Evolutionary conservation across 352 stramenopile species (phyloP).

Genomic region (Phytopythium chamaehyphon): DNA sequence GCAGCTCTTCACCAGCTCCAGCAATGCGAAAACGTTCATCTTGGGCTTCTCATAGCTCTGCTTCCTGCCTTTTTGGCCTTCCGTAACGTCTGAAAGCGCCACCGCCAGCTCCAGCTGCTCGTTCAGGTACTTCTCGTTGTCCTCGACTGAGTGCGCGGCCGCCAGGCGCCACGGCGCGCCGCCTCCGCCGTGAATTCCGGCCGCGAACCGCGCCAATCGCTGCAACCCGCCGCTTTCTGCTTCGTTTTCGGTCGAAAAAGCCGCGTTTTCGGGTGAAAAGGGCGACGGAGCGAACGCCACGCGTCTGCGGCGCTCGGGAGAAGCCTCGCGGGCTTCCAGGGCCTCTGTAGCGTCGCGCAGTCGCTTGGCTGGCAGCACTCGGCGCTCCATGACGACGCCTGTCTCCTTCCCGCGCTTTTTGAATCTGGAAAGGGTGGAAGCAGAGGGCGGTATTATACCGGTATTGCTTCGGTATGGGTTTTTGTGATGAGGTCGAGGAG

Average conservation of each 20-base stretch:
- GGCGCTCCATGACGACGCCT: conserved; percentile 6
- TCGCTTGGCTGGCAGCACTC: conserved; percentile 18
- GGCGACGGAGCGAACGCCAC: background rate
- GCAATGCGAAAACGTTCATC: conserved; percentile 21
- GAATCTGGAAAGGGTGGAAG: too few relatives aligned
- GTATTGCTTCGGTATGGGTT: too few relatives aligned
- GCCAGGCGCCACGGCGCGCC: conserved; percentile 46
- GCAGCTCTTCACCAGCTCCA: conserved; percentile 13
- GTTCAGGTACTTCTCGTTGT: conserved; percentile 57
- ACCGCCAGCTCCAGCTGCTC: conserved; percentile 59
- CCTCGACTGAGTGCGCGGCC: conserved; percentile 25
- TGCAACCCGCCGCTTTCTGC: background rate
- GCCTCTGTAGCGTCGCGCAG: conserved; percentile 8
- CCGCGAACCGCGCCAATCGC: conserved; percentile 5
- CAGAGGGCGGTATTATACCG: too few relatives aligned
- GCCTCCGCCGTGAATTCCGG: background rate
- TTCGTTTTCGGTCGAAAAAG: conserved; percentile 6
- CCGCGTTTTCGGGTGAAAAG: conserved; percentile 10
- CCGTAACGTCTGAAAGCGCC: conserved; percentile 16
- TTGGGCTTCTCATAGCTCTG: conserved; percentile 24
- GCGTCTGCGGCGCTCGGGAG: conserved; percentile 1
- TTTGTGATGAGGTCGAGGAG: too few relatives aligned
- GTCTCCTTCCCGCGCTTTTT: conserved; percentile 8
- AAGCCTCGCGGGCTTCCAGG: background rate
- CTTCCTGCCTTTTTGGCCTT: conserved; percentile 2